Base-by-base conservation (phyloP, 768 basidiomycete genomes). In the Termitomyces sp. region DNA sequence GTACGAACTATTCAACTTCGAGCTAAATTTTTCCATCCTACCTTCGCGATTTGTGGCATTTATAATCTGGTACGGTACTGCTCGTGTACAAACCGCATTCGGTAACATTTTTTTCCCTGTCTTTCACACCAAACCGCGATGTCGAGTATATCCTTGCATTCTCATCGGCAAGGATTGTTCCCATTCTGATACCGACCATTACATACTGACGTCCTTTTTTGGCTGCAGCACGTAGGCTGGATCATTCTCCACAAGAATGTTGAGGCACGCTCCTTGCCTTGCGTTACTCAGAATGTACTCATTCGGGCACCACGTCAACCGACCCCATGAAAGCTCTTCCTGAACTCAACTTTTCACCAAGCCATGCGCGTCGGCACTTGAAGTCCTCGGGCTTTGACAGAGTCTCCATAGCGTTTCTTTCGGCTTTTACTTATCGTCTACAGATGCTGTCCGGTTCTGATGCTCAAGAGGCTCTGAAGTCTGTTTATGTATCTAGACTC, bases 221-320 rank as follows among this genome's bases (percentile, higher is more conserved):
- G 51, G 51, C 12, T 52, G 51, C 52, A 54, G 12, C 52, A 45
- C 43, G 43, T 42, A 45, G n/a, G 43, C 51, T 52, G 34, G 9
- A 48, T 31, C 38, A 54, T 40, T 20, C 9, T 17, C 15, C 40
- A n/a, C 31, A 31, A 42, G 31, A 56, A 34, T 8, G 31, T 31
- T 43, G 42, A 56, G 40, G 42, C 42, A 56, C 40, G 42, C 31
- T 34, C 17, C 25, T 31, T 42, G 53, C 54, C 54, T 55, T 43
- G 54, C 40, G 54, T 55, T 55, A n/a, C 53, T 40, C 9, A 29
- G 53, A 54, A 43, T 56, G 42, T 52, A 56, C 17, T 32, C 43
- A 34, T 45, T 20, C 42, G 42, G 29, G 3, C 5, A 37, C 54
- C 11, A 56, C 31, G 42, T 34, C 42, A 56, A 56, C 43, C 34